These are phyloP conservation scores for Hymenoscyphus scutula DNA, from an alignment of 2,329 filamentous ascomycete genomes.

Conservation along the genomic window DNA sequence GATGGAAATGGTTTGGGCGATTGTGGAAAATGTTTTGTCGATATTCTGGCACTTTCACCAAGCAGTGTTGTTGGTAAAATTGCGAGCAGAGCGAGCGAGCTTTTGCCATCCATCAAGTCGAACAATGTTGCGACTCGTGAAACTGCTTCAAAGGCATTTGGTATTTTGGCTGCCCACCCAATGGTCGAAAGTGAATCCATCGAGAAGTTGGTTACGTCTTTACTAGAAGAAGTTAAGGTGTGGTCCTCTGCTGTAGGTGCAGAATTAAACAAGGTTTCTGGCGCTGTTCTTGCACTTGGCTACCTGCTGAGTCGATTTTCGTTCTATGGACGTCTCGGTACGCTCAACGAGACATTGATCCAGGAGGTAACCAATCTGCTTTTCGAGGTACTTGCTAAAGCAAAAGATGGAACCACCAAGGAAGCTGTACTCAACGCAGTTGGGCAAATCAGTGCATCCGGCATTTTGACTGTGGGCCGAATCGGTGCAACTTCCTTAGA, in stretches of 20 bases:
- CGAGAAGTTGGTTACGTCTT: slow-evolving; percentile 41
- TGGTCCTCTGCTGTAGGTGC: slow-evolving; percentile 59
- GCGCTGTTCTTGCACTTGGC: slow-evolving; percentile 56
- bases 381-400: slow-evolving; percentile 50
- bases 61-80: slow-evolving; percentile 51
- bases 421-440: slow-evolving; percentile 57
- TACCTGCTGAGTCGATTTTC: slow-evolving; percentile 56
- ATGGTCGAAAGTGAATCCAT: slow-evolving; percentile 43
- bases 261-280: slow-evolving; percentile 57
- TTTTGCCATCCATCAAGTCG: slow-evolving; percentile 63
- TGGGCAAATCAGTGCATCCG: slow-evolving; percentile 60
- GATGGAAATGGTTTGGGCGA: slow-evolving; percentile 42
- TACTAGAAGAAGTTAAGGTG: slow-evolving; percentile 46
- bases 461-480: slow-evolving; percentile 41
- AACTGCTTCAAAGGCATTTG: slow-evolving; percentile 68
- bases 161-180: slow-evolving; percentile 71
- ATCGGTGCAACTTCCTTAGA: slow-evolving; percentile 27
- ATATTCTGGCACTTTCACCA: slow-evolving; percentile 51
- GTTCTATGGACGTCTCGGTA: slow-evolving; percentile 44
- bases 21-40: slow-evolving; percentile 52
- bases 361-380: slow-evolving; percentile 44
- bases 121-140: slow-evolving; percentile 69
- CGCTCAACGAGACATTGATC: slow-evolving; percentile 39
- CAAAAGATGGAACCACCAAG: slow-evolving; percentile 54
- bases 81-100: slow-evolving; percentile 45